These are phyloP conservation scores for Quaeritorhiza haematococci DNA, from an alignment of 371 early-diverging fungal genomes.

Conservation along the genomic window DNA sequence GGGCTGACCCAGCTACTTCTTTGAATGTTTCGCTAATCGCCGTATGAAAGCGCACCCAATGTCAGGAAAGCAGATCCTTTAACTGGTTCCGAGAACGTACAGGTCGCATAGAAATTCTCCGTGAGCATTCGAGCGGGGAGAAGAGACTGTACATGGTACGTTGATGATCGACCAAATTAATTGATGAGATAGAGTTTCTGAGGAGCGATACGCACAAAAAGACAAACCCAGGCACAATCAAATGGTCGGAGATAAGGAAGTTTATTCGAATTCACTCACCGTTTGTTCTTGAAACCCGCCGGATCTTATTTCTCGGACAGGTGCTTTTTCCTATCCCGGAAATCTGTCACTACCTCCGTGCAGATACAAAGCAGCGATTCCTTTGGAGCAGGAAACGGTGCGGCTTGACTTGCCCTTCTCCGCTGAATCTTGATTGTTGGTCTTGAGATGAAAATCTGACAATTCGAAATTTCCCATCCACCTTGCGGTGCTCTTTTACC, in stretches of 20 bases:
- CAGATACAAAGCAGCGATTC: conserved; percentile 46
- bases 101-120: conserved; percentile 50
- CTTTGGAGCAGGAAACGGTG: conserved; percentile 44
- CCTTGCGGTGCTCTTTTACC: too few relatives aligned
- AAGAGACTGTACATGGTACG: conserved; percentile 33
- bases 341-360: conserved; percentile 43
- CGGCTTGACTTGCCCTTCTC: background rate
- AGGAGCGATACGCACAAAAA: too few relatives aligned
- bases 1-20: too few relatives aligned
- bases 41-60: too few relatives aligned
- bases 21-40: too few relatives aligned
- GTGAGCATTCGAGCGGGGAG: conserved; percentile 35
- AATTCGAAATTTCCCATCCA: too few relatives aligned
- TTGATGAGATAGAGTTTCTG: too few relatives aligned
- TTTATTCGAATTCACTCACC: too few relatives aligned
- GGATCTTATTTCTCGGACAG: conserved; percentile 2
- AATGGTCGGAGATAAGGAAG: too few relatives aligned
- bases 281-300: background rate
- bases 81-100: conserved; percentile 10
- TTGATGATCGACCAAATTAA: too few relatives aligned
- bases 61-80: too few relatives aligned
- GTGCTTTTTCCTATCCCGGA: conserved; percentile 55
- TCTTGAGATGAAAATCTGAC: background rate
- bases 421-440: background rate
- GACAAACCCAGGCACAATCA: too few relatives aligned